Evolutionary conservation across 2,329 filamentous ascomycete species (phyloP).

Genomic region (Aspergillus arachidicola): DNA sequence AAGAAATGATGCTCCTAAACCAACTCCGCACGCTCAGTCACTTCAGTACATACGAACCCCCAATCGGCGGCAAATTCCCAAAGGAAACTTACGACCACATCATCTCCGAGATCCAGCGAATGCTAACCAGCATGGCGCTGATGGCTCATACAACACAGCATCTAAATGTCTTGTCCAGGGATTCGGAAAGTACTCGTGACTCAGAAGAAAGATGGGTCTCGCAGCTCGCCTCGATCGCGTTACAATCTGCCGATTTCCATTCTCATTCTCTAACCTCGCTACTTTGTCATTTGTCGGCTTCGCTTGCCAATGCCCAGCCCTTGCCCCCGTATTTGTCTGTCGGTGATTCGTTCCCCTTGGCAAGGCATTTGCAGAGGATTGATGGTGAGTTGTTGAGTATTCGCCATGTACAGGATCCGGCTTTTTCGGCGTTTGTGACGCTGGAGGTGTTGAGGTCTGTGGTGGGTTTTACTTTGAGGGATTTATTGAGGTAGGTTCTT

Average conservation of each 20-base stretch:
- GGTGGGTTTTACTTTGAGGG: slow-evolving; percentile 31
- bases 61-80: slow-evolving; percentile 73
- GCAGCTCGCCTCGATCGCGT: slow-evolving; percentile 59
- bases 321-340: slow-evolving; percentile 69
- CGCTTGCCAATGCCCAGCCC: slow-evolving; percentile 64
- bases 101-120: slow-evolving; percentile 55
- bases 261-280: slow-evolving; percentile 53
- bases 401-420: slow-evolving; percentile 66
- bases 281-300: slow-evolving; percentile 68
- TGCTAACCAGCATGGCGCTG: slow-evolving; percentile 65
- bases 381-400: slow-evolving; percentile 63
- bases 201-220: slow-evolving; percentile 57
- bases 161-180: slow-evolving; percentile 39
- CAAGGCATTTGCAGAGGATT: slow-evolving; percentile 58
- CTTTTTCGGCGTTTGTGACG: slow-evolving; percentile 72
- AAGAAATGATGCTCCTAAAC: slow-evolving; percentile 65
- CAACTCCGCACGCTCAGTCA: slow-evolving; percentile 62
- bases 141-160: slow-evolving; percentile 63
- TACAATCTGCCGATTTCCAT: slow-evolving; percentile 58
- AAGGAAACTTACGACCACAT: slow-evolving; percentile 64
- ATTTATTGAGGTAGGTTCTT: slow-evolving; percentile 29
- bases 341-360: slow-evolving; percentile 63
- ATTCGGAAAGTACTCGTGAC: slow-evolving; percentile 18
- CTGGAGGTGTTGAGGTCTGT: slow-evolving; percentile 59
- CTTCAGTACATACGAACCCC: slow-evolving; percentile 70